Evolutionary conservation across 176 grass and related monocot species (phyloP).

Genomic region (Secale cereale): DNA sequence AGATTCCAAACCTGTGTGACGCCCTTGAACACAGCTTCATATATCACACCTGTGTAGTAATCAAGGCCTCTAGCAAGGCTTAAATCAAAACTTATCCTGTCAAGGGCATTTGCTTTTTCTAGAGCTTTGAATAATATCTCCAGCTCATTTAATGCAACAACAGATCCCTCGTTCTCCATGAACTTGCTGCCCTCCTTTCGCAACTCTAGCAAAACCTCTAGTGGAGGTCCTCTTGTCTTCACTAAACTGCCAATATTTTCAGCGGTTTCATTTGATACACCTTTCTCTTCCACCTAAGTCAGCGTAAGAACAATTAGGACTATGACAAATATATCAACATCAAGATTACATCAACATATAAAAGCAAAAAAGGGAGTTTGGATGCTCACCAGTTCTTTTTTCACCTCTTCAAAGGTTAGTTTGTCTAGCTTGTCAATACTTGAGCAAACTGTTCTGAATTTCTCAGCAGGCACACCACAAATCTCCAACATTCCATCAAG

Average conservation of each 20-base stretch:
- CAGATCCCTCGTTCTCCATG: constrained; percentile 62
- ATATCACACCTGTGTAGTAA: constrained; percentile 99
- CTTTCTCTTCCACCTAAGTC: constrained; percentile 88
- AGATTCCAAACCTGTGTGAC: constrained; percentile 56
- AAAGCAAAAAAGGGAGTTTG: not conserved
- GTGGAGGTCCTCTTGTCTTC: constrained; percentile 64
- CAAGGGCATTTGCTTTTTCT: constrained; percentile 76
- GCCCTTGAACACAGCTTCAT: constrained; percentile 97
- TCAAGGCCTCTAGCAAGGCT: constrained; percentile 97
- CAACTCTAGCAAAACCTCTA: constrained; percentile 75
- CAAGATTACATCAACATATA: constrained; percentile 8
- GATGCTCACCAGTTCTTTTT: constrained; percentile 81
- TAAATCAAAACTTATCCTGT: constrained; percentile 83
- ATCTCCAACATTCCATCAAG: constrained; percentile 97
- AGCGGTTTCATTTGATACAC: constrained; percentile 78
- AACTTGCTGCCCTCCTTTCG: constrained; percentile 75
- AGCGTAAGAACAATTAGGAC: not conserved
- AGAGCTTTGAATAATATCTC: constrained; percentile 85
- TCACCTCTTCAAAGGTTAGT: constrained; percentile 86
- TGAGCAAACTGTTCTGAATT: constrained; percentile 98
- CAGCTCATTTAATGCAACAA: constrained; percentile 77
- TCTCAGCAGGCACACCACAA: constrained; percentile 89
- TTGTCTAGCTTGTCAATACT: constrained; percentile 98
- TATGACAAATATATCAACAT: not conserved
- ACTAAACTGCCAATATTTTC: constrained; percentile 85